A percentile compares a stretch with the other conserved stretches of the same genome.
These are phyloP conservation scores for Umbelopsis ramanniana DNA, from an alignment of 192 early-diverging fungal species.

Conservation along the genomic window DNA sequence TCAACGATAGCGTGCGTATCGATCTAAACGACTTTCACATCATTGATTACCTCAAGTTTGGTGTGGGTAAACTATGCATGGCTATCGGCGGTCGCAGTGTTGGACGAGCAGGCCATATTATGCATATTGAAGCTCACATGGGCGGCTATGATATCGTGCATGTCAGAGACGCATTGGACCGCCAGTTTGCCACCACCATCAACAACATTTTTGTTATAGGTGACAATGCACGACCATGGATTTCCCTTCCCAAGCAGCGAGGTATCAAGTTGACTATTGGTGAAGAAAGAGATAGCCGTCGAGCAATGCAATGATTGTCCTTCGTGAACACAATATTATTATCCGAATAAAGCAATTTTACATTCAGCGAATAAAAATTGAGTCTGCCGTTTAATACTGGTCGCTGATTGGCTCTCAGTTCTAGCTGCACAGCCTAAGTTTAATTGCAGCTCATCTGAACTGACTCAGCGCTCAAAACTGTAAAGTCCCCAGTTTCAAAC, in stretches of 20 bases:
- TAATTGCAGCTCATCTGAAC: no score
- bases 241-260: conserved; percentile 99
- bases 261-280: conserved; percentile 98
- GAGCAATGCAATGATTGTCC: conserved; percentile 45
- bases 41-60: conserved; percentile 94
- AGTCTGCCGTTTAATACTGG: not conserved
- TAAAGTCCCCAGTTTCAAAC: no score
- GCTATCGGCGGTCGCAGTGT: conserved; percentile 98
- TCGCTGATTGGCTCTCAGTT: not conserved
- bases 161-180: conserved; percentile 95
- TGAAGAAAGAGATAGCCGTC: conserved; percentile 96
- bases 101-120: conserved; percentile 96
- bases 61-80: conserved; percentile 94
- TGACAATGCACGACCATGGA: conserved; percentile 85
- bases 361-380: not conserved
- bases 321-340: not conserved
- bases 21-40: conserved; percentile 94
- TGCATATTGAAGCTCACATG: conserved; percentile 94
- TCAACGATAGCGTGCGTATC: conserved; percentile 98
- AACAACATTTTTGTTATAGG: conserved; percentile 93
- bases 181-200: conserved; percentile 95
- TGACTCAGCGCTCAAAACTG: no score
- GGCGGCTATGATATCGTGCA: conserved; percentile 99
- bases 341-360: not conserved
- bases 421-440: not conserved